These are phyloP conservation scores for Anisogramma anomala DNA, from an alignment of 2,329 filamentous ascomycete species.

Conservation along the genomic window DNA sequence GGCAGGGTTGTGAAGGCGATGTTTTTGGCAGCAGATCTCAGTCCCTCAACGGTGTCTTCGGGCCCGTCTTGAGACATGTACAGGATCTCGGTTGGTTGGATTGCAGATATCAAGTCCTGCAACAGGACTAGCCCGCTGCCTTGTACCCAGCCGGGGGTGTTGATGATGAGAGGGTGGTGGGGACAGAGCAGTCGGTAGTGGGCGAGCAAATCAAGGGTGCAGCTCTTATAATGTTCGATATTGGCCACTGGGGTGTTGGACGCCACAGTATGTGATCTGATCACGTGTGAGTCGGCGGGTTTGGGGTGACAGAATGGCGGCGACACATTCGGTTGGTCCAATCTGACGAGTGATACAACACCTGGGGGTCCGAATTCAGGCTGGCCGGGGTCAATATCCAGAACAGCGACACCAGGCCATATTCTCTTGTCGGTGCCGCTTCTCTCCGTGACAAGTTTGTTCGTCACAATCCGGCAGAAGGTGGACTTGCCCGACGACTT, in stretches of 20 bases:
- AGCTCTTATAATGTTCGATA: slow-evolving; percentile 53
- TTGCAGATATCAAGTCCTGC: slow-evolving; percentile 39
- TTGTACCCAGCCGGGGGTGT: slow-evolving; percentile 64
- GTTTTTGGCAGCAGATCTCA: slow-evolving; percentile 32
- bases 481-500: slow-evolving; percentile 69
- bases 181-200: slow-evolving; percentile 40
- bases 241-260: slow-evolving; percentile 54
- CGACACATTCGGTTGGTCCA: slow-evolving; percentile 50
- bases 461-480: slow-evolving; percentile 54
- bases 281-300: slow-evolving; percentile 25
- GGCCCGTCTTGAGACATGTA: slow-evolving; percentile 58
- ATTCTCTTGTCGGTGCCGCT: slow-evolving; percentile 18
- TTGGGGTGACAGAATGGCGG: slow-evolving; percentile 54
- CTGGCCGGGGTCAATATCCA: slow-evolving; percentile 69
- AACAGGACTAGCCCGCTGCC: slow-evolving; percentile 59
- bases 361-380: slow-evolving; percentile 63
- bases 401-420: slow-evolving; percentile 37
- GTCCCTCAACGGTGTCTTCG: slow-evolving; percentile 41
- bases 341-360: slow-evolving; percentile 53
- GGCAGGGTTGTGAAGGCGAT: slow-evolving; percentile 41
- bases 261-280: slow-evolving; percentile 57
- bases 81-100: slow-evolving; percentile 50
- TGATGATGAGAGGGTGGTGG: slow-evolving; percentile 51
- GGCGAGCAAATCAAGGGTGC: slow-evolving; percentile 49
- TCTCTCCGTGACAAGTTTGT: slow-evolving; percentile 48